Evolutionary conservation across 768 basidiomycete genomes (phyloP), one percentile per base, ranked within the genome.

Genomic region (Rhodosporidiobolus odoratus): DNA sequence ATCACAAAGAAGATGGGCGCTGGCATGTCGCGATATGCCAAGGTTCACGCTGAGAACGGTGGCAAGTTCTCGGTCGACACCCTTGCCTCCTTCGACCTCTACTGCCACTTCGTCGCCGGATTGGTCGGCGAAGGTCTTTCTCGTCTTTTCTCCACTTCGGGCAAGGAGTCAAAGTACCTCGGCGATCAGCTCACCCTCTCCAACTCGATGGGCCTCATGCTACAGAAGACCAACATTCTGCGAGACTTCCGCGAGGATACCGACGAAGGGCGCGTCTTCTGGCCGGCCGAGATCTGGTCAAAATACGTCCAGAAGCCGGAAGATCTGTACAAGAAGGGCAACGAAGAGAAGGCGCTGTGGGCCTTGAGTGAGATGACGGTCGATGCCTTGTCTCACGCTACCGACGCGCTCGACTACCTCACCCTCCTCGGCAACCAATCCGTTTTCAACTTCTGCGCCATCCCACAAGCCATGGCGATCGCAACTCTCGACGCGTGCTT

Each of bases 191-290:
- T 96, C 69, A 90, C 90, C 74, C 84, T 98, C 4, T 87, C 89
- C 76, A 95, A 96, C 81, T 89, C 89, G 16, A 91, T 96, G 88
- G 95, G 95, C n/a, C 84, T 92, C 38, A 82, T 97, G 54, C 85
- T 99, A 17, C 95, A 99, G 80, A 99, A 99, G 81, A 96, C 93
- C 35, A 99, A 99, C 80, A 96, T 99, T 80, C 91, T 92, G 64
- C 90, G 95, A 68, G 95, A 99, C 80, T 91, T 86, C 82, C 86
- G 89, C 54, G 95, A 99, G 80, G 95, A 99, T 79, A 84, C 86
- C 21, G 88, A 94, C 52, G 84, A 94, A 34, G 82, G 83, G 13
- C 86, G 95, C 52, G 89, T 85, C 77, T 98, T 97, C 84, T 99
- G 96, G 94, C 95, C 95, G 0, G 84, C 84, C 57, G 92, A 92